phyloP scores from a whole-genome alignment of 331 rosid genomes.

The Acacia pycnantha region DNA sequence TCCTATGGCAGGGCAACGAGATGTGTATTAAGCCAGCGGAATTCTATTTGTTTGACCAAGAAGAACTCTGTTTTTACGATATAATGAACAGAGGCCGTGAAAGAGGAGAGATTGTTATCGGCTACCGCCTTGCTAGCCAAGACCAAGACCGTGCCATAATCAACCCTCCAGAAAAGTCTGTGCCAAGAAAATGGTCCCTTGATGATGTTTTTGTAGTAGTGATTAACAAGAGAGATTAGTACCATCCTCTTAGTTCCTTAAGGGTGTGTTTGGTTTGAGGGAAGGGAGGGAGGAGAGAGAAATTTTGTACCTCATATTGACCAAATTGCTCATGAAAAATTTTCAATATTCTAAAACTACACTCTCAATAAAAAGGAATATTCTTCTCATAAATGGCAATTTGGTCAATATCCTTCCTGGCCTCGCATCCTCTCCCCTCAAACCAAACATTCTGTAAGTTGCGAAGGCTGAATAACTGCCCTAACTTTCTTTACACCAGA shows the following conservation, averaged over 20 bases:
- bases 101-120: constrained; percentile 83
- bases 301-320: too few relatives aligned
- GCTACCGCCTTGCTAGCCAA: constrained; percentile 63
- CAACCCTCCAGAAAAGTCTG: constrained; percentile 70
- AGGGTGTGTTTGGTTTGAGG: too few relatives aligned
- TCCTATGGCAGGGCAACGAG: constrained; percentile 75
- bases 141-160: constrained; percentile 82
- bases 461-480: neutral
- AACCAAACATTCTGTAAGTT: neutral
- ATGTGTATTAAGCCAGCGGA: constrained; percentile 94
- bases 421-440: too few relatives aligned
- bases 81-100: constrained; percentile 85
- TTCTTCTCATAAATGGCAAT: too few relatives aligned
- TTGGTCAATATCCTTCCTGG: too few relatives aligned
- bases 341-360: too few relatives aligned
- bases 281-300: too few relatives aligned
- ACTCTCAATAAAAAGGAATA: too few relatives aligned
- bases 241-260: neutral
- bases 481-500: neutral
- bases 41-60: constrained; percentile 88
- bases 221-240: constrained; percentile 39
- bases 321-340: too few relatives aligned
- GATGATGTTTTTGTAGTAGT: constrained; percentile 84
- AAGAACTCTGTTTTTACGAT: constrained; percentile 80
- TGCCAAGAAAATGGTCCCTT: constrained; percentile 76